Base-by-base conservation (phyloP, 2,329 filamentous ascomycete species). In the Colletotrichum brevisporum region DNA sequence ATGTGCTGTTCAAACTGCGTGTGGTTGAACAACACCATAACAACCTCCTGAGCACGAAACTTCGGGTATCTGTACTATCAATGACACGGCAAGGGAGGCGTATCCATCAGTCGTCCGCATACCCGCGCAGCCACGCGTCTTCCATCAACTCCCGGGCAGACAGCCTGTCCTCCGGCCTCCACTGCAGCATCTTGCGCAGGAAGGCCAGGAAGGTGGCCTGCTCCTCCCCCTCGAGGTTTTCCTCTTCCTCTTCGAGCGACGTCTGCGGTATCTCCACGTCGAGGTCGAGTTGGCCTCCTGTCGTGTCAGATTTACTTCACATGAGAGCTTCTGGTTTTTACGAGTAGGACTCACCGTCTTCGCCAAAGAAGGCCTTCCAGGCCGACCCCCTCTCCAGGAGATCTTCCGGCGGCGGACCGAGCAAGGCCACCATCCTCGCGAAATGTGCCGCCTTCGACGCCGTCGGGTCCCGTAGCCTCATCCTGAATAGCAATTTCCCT, bases 401-500 rank as follows among this genome's bases (percentile, higher is more conserved):
- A 2, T 75, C 73, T 54, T 67, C 72, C 2, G 78, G 78, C 2
- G 81, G 81, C 1, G 74, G 76, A 0, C 80, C 80, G 64, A 83
- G 73, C 8, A 82, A 63, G 3, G 80, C 78, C 5, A 83, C 76
- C 75, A 82, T 80, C 54, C 77, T 74, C 1, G 76, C 77, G 54
- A 81, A 73, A 36, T 80, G 77, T 39, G 76, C 73, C 18, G 60
- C 76, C 67, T 60, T 74, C 41, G 54, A 77, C 51, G 53, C 72
- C 41, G 12, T 72, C 56, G 47, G 75, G 53, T 69, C 71, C 58
- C 45, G 65, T 47, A 47, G 73, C 71, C 58, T 57, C 4, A 55
- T 69, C 41, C 69, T 71, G 62, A 79, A 79, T 5, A 80, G 72
- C 13, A 75, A 69, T 6, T 73, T 71, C 3, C 74, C 74, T 63